Percentiles rank a stretch among this genome's conserved stretches.
phyloP scores from a whole-genome alignment of 2,329 filamentous ascomycete species.

The Colletotrichum sp. region DNA sequence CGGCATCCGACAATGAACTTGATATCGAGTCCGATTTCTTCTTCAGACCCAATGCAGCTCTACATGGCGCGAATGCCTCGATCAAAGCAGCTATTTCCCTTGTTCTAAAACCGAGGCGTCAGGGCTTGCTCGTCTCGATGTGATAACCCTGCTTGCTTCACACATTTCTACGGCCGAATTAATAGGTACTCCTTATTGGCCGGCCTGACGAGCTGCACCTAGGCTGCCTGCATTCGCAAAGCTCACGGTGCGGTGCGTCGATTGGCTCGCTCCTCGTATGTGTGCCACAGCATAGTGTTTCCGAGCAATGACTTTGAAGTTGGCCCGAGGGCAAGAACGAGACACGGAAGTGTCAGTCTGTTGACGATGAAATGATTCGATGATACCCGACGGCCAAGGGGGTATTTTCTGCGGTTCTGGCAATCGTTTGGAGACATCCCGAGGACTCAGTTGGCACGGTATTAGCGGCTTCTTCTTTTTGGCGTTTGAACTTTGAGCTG shows the following conservation, averaged over 20 bases:
- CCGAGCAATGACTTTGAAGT: background rate
- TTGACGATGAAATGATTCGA: background rate
- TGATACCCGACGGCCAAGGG: background rate
- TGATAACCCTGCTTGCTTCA: background rate
- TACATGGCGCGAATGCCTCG: background rate
- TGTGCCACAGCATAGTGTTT: background rate
- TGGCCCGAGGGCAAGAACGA: background rate
- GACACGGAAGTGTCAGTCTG: background rate
- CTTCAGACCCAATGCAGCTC: background rate
- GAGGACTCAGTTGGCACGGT: background rate
- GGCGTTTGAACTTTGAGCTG: background rate
- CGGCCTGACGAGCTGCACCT: background rate
- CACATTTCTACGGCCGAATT: background rate
- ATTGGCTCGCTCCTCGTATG: background rate
- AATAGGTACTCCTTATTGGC: background rate
- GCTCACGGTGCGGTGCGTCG: background rate
- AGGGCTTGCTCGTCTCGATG: background rate
- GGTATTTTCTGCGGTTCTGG: background rate
- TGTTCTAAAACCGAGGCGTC: background rate
- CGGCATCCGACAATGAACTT: background rate
- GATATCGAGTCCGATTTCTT: background rate
- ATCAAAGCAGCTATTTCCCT: background rate
- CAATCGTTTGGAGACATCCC: background rate
- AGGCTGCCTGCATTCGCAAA: background rate
- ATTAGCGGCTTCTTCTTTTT: background rate